A percentile compares a stretch with the other conserved stretches of the same genome.
These are phyloP conservation scores for Strobilomyces confusus DNA, from an alignment of 768 basidiomycete species.

Conservation along the genomic window DNA sequence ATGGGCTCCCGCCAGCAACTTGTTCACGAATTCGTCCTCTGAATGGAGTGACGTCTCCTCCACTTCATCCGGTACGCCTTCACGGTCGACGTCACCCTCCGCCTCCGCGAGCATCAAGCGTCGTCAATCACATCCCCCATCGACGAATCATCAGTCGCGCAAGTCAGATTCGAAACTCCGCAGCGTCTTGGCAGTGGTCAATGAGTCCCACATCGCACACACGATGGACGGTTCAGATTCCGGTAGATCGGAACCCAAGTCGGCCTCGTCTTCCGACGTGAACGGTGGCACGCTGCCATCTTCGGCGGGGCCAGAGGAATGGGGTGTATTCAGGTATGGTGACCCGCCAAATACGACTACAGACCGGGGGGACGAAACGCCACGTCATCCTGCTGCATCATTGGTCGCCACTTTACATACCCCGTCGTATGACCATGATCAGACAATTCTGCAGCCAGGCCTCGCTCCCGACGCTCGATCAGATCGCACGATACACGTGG, in stretches of 20 bases:
- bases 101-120: conserved; percentile 37
- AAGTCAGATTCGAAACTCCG: conserved; percentile 68
- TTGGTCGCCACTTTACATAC: conserved; percentile 18
- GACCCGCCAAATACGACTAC: conserved; percentile 33
- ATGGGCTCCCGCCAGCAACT: conserved; percentile 49
- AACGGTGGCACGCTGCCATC: conserved; percentile 19
- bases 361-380: conserved; percentile 41
- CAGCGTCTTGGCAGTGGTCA: conserved; percentile 66
- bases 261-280: conserved; percentile 28
- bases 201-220: conserved; percentile 48
- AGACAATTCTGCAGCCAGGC: conserved; percentile 16
- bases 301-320: conserved; percentile 34
- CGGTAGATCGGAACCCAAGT: conserved; percentile 17
- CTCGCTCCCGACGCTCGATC: conserved; percentile 19
- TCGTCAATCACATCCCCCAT: conserved; percentile 49
- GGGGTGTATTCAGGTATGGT: conserved; percentile 40
- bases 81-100: conserved; percentile 52
- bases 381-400: conserved; percentile 37
- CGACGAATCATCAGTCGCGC: conserved; percentile 37
- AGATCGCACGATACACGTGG: conserved; percentile 28
- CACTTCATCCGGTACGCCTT: conserved; percentile 35
- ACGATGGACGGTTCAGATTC: conserved; percentile 23
- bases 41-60: conserved; percentile 52
- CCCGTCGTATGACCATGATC: conserved; percentile 22
- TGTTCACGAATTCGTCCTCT: conserved; percentile 48